Base-by-base conservation (phyloP, 2,329 filamentous ascomycete genomes). In the Cladosporium velox region DNA sequence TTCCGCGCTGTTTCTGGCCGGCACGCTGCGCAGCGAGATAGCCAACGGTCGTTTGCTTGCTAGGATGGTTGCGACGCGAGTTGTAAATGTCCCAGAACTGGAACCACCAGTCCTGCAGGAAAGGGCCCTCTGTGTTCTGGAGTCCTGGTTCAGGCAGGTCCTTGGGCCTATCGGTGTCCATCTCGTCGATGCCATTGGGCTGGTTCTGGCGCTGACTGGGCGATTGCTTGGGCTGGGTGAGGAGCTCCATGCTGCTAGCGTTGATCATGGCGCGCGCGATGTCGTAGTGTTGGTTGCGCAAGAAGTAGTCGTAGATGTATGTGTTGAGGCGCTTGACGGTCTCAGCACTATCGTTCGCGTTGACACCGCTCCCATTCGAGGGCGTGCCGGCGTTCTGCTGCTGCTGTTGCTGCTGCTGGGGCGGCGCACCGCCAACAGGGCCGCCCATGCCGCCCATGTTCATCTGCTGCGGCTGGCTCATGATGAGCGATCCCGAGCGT, bases 61-160 rank as follows among this genome's bases (percentile, higher is more conserved):
- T 67, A 57, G 64, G 68, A 68, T 77, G 76, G 58, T 71, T 87
- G 74, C 92, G 90, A 76, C 94, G 91, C 65, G 92, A 92, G 75
- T 88, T 88, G 79, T 91, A 96, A 72, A 98, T 92, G 74, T 99
- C 95, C 93, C 93, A 98, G 79, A 99, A 99, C 62, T 97, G 86
- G 75, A 90, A 92, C 83, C 96, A 99, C 95, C 95, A 99, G 75
- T 98, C 95, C 72, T 92, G 90, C n/a, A 99, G 84, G 75, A 99
- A 98, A 30, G 91, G 92, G 68, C 87, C 91, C 73, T 90, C 90
- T 64, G 84, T 83, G 76, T 83, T 85, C 14, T 89, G 88, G 6
- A 92, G 82, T 69, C 88, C 88, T 14, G 92, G 89, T 7, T 87
- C 84, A 4, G 94, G 94, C 47, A 98, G 85, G 74, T 96, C 93